Conservation (phyloP, 257 asterid species). For the Fraxinus americana region DNA sequence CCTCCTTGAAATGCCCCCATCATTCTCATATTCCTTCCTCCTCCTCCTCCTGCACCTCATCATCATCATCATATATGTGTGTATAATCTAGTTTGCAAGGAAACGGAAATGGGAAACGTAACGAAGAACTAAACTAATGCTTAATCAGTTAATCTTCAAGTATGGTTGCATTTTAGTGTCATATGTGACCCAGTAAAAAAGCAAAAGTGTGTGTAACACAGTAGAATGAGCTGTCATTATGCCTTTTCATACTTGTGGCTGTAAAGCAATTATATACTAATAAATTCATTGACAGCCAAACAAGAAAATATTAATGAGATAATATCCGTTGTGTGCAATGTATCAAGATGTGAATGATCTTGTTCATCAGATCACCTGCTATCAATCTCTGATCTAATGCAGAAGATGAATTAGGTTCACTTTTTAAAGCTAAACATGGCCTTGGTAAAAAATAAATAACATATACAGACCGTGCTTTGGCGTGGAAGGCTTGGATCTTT, state of each 20-base stretch:
- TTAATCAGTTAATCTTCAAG: too few relatives aligned
- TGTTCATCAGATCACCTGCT: too few relatives aligned
- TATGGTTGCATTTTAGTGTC: too few relatives aligned
- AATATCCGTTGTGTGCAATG: neutral
- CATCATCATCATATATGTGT: neutral
- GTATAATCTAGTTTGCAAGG: neutral
- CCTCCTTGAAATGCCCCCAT: conserved; percentile 68
- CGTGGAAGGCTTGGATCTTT: conserved; percentile 91
- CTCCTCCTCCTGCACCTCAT: conserved; percentile 37
- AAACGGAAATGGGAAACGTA: too few relatives aligned
- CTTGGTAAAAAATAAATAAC: neutral
- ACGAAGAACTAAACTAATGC: too few relatives aligned
- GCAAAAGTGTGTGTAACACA: conserved; percentile 48
- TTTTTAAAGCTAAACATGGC: too few relatives aligned
- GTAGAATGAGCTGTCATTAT: conserved; percentile 74
- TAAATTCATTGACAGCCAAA: conserved; percentile 8
- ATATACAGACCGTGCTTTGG: conserved; percentile 66
- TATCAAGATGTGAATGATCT: neutral
- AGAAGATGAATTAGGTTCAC: neutral
- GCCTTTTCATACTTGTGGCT: conserved; percentile 31
- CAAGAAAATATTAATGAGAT: neutral
- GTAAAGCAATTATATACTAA: conserved; percentile 12
- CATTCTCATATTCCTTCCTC: conserved; percentile 72
- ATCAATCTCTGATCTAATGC: neutral
- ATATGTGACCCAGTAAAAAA: conserved; percentile 28